A percentile compares a stretch with the other conserved stretches of the same genome.
phyloP scores from a whole-genome alignment of 345 rosid species.

The Populus alba region DNA sequence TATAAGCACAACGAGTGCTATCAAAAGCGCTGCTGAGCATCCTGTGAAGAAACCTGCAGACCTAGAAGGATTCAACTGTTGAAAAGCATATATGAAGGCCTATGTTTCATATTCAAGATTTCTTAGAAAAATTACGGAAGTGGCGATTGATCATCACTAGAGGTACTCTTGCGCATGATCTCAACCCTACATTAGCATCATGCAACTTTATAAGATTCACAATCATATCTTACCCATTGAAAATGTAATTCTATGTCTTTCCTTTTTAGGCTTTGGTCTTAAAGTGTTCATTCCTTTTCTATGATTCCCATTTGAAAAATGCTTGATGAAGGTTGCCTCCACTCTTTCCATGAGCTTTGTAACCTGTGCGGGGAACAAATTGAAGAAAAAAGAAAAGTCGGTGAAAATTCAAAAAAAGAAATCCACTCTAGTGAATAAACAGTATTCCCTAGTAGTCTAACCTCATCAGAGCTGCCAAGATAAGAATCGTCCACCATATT shows the following conservation, averaged over 20 bases:
- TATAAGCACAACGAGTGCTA: slow-evolving; percentile 46
- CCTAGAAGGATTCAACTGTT: neutral
- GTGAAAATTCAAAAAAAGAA: neutral
- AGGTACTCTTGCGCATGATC: neutral
- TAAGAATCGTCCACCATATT: slow-evolving; percentile 62
- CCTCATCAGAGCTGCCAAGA: slow-evolving; percentile 75
- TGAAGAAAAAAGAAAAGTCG: neutral
- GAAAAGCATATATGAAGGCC: no score
- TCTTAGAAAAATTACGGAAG: no score
- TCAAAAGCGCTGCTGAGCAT: slow-evolving; percentile 55
- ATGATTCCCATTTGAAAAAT: slow-evolving; percentile 71
- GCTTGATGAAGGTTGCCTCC: slow-evolving; percentile 62
- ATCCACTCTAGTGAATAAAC: neutral
- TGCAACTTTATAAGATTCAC: neutral
- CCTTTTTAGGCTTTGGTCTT: slow-evolving; percentile 55
- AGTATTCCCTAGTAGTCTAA: slow-evolving; percentile 3
- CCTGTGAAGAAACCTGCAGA: slow-evolving; percentile 63
- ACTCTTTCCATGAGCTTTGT: slow-evolving; percentile 60
- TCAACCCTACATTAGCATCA: neutral
- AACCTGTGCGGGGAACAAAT: slow-evolving; percentile 35
- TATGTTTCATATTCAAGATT: no score
- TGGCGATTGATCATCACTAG: no score
- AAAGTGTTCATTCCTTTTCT: slow-evolving; percentile 58
- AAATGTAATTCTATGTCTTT: slow-evolving; percentile 65
- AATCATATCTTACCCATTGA: slow-evolving; percentile 43